Conservation (phyloP, 1,139 yeast genomes). For the Magnusiomyces sp. region DNA sequence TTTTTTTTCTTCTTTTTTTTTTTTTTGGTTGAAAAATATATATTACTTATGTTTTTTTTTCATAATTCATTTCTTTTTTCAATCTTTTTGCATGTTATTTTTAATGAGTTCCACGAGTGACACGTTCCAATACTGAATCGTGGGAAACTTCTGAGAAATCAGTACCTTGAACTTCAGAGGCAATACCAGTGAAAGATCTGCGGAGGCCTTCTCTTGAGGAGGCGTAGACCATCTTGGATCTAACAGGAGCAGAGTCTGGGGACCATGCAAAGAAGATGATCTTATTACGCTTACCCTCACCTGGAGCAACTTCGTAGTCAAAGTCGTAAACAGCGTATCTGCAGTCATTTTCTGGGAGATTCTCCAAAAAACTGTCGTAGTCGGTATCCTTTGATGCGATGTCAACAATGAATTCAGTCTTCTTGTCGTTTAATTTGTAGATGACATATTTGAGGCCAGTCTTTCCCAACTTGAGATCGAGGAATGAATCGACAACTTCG, state of each 20-base stretch:
- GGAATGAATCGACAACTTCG: conserved; percentile 87
- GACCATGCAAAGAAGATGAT: conserved; percentile 94
- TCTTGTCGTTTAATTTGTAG: conserved; percentile 69
- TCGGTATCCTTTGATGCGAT: conserved; percentile 64
- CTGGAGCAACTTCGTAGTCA: conserved; percentile 80
- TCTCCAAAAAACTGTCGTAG: conserved; percentile 77
- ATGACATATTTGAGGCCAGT: conserved; percentile 68
- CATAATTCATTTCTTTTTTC: neutral
- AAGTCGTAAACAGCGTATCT: conserved; percentile 95
- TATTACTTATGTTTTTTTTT: neutral
- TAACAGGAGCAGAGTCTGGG: conserved; percentile 93
- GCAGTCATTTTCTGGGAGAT: conserved; percentile 93
- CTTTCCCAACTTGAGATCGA: conserved; percentile 92
- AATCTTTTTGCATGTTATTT: neutral
- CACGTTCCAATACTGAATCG: conserved; percentile 86
- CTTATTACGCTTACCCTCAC: conserved; percentile 93
- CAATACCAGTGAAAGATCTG: conserved; percentile 91
- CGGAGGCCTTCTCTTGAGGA: conserved; percentile 96
- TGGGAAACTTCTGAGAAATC: conserved; percentile 94
- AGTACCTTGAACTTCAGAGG: conserved; percentile 94
- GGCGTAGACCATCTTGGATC: conserved; percentile 91
- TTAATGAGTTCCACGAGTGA: conserved; percentile 58
- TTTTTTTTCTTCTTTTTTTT: neutral
- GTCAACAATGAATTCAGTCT: conserved; percentile 86
- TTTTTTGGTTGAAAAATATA: neutral